These are phyloP conservation scores for Nicotiana noctiflora DNA, from an alignment of 257 asterid species.

Conservation along the genomic window DNA sequence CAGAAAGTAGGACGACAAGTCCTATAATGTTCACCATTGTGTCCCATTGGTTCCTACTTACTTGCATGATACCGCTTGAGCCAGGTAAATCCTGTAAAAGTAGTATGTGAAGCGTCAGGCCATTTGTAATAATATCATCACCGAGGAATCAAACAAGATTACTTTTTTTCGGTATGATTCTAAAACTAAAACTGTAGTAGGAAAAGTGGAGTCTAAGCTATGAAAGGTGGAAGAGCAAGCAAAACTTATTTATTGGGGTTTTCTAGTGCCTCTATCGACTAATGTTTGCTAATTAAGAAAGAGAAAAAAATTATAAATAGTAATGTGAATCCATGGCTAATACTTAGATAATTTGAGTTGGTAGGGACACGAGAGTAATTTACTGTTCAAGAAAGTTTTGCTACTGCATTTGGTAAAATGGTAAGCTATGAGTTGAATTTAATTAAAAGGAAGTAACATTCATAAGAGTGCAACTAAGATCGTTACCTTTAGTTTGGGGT, in stretches of 20 bases:
- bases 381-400: no score
- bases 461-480: background rate
- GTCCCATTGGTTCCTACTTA: conserved; percentile 34
- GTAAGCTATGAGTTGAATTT: no score
- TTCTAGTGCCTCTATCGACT: background rate
- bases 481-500: conserved; percentile 74
- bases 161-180: background rate
- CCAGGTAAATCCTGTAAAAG: conserved; percentile 72
- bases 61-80: conserved; percentile 95
- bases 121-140: background rate
- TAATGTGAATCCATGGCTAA: background rate
- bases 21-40: background rate
- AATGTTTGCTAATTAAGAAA: background rate
- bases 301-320: no score
- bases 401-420: no score
- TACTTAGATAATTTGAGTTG: background rate
- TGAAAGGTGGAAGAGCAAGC: background rate
- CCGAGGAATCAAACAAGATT: background rate
- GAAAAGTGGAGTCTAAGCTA: background rate
- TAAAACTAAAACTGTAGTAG: background rate
- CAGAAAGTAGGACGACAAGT: conserved; percentile 7
- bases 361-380: no score
- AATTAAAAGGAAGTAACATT: no score
- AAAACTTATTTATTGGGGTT: background rate
- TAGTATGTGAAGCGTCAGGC: conserved; percentile 14